These are phyloP conservation scores for Cystoisospora suis DNA, from an alignment of 169 alveolate species.

Conservation along the genomic window DNA sequence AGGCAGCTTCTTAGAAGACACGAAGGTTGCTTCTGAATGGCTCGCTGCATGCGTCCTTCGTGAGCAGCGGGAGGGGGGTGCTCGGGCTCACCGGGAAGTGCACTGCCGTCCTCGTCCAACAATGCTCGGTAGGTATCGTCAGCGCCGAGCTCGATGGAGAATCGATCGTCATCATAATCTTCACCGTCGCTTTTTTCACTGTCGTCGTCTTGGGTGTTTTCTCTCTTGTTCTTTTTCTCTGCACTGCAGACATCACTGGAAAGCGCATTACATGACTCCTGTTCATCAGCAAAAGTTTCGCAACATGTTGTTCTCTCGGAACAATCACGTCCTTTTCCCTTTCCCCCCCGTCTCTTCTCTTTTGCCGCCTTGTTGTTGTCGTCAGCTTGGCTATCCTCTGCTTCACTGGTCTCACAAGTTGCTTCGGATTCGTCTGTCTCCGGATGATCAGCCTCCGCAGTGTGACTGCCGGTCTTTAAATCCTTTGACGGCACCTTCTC, in stretches of 20 bases:
- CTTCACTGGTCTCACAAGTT: not conserved
- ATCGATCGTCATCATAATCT: not conserved
- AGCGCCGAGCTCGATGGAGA: conserved; percentile 16
- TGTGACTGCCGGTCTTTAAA: not conserved
- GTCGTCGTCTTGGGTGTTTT: not conserved
- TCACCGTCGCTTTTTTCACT: not conserved
- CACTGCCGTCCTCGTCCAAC: conserved; percentile 24
- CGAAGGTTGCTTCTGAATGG: not conserved
- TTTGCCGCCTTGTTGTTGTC: not conserved
- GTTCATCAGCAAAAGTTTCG: not conserved
- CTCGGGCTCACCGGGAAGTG: not conserved
- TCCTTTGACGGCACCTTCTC: not conserved
- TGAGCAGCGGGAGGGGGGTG: too few species aligned
- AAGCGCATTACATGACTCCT: not conserved
- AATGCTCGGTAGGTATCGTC: conserved; percentile 22
- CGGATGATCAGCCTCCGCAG: not conserved
- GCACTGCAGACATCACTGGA: not conserved
- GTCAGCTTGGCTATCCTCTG: not conserved
- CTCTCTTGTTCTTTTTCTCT: not conserved
- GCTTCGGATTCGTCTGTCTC: not conserved
- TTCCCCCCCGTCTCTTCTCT: not conserved
- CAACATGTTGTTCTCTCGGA: not conserved
- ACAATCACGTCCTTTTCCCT: not conserved
- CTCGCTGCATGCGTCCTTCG: not conserved
- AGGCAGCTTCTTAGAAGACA: not conserved